Base-by-base conservation (phyloP, 345 rosid genomes). In the Heritiera littoralis region DNA sequence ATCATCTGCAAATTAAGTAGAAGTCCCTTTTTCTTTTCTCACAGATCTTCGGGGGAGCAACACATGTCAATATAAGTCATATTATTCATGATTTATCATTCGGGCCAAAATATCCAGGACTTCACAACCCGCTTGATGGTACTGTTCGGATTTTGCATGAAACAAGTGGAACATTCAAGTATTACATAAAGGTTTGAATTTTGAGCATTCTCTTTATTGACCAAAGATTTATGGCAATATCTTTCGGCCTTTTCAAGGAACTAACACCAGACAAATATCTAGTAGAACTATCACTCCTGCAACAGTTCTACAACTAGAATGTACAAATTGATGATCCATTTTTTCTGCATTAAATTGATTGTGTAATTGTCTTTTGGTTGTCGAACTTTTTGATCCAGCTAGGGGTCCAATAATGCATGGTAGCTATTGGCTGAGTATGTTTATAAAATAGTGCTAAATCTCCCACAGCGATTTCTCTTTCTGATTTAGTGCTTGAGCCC, bases 71-170 rank as follows among this genome's bases (percentile, higher is more conserved):
- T 76, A 94, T 97, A 48, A 97, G 98, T 81, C 99, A 97, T 86
- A 43, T 82, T 58, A 93, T 97, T 80, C 92, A 97, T 77, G 95
- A 93, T 84, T 80, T 97, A 80, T 90, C 99, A 71, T 97, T 97
- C 83, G 98, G 99, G 72, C 98, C 98, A 6, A 88, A 94, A 76
- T 97, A 93, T 84, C 99, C 97, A 2, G 98, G 99, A 78, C 76
- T 93, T 81, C 98, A 93, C 89, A 97, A 97, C 80, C 99, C 98
- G 46, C 93, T 97, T 72, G 98, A 97, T 82, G 98, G 82, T 70
- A 97, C 97, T 2, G 79, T 10, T 30, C 86, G 98, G 76, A 84
- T 88, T 77, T 87, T 94, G 80, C 98, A 83, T 69, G 88, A 85
- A 14, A 75, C 93, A 61, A 97, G 96, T 81, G 98, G 99, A 86